Conservation (phyloP, 495 filamentous ascomycete genomes). For the Lasiosphaeria hispida region DNA sequence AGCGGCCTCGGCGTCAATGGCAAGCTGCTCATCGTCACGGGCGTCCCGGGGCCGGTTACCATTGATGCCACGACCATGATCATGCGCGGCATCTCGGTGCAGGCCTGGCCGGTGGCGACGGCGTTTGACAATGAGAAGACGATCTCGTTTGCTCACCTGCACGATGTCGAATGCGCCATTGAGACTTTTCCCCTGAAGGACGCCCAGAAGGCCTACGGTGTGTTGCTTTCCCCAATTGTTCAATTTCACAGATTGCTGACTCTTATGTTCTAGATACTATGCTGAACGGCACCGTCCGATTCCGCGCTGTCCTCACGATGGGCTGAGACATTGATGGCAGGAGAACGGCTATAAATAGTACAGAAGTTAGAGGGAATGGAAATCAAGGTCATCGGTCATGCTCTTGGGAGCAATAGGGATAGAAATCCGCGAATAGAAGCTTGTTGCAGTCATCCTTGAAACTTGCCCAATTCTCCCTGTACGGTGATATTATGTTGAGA, state of each 20-base stretch:
- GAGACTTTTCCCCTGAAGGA: conserved; percentile 61
- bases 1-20: conserved; percentile 54
- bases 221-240: neutral
- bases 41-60: conserved; percentile 9
- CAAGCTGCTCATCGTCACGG: conserved; percentile 44
- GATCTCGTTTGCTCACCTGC: conserved; percentile 56
- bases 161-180: conserved; percentile 60
- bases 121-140: conserved; percentile 65
- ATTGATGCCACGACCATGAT: conserved; percentile 11
- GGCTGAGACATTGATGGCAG: neutral
- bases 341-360: neutral
- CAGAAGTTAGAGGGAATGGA: no score
- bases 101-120: conserved; percentile 62
- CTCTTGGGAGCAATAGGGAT: no score
- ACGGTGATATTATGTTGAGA: no score
- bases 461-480: no score
- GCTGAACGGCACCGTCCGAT: conserved; percentile 2
- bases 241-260: neutral
- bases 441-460: no score
- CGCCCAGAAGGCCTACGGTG: conserved; percentile 47
- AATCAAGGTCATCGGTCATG: no score
- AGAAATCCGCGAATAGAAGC: no score
- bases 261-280: neutral
- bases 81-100: conserved; percentile 41
- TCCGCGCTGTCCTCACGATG: conserved; percentile 8